Percentiles rank a stretch among this genome's conserved stretches.
Evolutionary conservation across 345 rosid genomes (phyloP).

Genomic region (Aquilaria malaccensis): DNA sequence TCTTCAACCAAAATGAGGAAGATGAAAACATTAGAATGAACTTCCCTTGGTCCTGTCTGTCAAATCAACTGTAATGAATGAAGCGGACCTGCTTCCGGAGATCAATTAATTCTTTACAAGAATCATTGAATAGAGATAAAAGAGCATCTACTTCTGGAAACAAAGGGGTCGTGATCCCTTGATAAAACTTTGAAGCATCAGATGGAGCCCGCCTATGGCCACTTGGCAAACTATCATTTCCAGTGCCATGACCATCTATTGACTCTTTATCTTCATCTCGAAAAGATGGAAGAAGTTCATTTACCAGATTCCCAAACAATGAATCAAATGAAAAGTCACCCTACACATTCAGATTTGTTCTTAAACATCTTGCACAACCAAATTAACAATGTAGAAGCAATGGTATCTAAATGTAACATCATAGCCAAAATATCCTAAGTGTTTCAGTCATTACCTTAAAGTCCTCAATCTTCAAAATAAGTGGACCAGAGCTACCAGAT

Average conservation of each 20-base stretch:
- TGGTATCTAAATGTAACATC: neutral
- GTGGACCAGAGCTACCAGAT: constrained; percentile 48
- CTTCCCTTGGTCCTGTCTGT: neutral
- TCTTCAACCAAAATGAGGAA: constrained; percentile 32
- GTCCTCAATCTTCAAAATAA: constrained; percentile 76
- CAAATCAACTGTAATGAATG: neutral
- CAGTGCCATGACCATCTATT: constrained; percentile 47
- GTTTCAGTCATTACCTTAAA: constrained; percentile 55
- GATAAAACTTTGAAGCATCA: constrained; percentile 42
- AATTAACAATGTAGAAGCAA: neutral
- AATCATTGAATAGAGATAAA: constrained; percentile 68
- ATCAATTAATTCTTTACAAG: constrained; percentile 75
- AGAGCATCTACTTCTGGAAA: constrained; percentile 93
- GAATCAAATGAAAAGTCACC: constrained; percentile 94
- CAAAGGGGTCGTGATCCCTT: constrained; percentile 49
- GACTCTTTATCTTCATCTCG: constrained; percentile 67
- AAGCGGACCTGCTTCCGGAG: constrained; percentile 60
- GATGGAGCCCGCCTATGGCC: constrained; percentile 49
- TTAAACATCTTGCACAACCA: neutral
- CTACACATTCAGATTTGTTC: constrained; percentile 24
- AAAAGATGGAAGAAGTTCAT: constrained; percentile 67
- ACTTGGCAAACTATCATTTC: constrained; percentile 50
- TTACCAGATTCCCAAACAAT: constrained; percentile 75
- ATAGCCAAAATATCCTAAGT: neutral
- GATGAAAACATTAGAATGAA: constrained; percentile 3